These are phyloP conservation scores for Nannizziopsis barbatae DNA, from an alignment of 2,329 filamentous ascomycete genomes.

Conservation along the genomic window DNA sequence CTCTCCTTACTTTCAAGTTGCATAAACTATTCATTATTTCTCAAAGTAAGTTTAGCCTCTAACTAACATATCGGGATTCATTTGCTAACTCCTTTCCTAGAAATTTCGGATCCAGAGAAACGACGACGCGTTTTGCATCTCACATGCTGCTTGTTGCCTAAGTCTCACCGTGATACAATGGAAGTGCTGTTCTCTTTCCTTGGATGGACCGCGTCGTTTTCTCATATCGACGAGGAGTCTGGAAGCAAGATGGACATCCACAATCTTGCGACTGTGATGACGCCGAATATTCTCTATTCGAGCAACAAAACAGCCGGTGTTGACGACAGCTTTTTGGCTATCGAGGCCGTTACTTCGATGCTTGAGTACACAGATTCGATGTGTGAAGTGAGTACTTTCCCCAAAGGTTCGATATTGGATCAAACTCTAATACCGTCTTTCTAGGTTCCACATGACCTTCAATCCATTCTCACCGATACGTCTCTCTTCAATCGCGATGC, in stretches of 20 bases:
- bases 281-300: slow-evolving; percentile 76
- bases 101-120: slow-evolving; percentile 70
- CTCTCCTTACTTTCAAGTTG: slow-evolving; percentile 86
- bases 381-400: slow-evolving; percentile 60
- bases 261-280: slow-evolving; percentile 94
- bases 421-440: not conserved
- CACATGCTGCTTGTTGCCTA: slow-evolving; percentile 83
- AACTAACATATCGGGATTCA: not conserved
- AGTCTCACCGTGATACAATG: slow-evolving; percentile 82
- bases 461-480: slow-evolving; percentile 73
- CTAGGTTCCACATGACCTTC: slow-evolving; percentile 85
- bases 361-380: slow-evolving; percentile 93
- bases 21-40: slow-evolving; percentile 83
- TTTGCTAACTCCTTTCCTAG: slow-evolving; percentile 24
- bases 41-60: slow-evolving; percentile 48
- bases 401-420: not conserved
- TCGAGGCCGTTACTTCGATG: slow-evolving; percentile 81
- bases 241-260: slow-evolving; percentile 99
- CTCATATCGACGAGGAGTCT: slow-evolving; percentile 90
- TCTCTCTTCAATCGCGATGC: slow-evolving; percentile 67
- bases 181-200: slow-evolving; percentile 94
- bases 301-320: slow-evolving; percentile 50
- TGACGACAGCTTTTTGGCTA: slow-evolving; percentile 81
- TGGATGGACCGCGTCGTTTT: slow-evolving; percentile 95
- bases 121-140: slow-evolving; percentile 78